phyloP scores from a whole-genome alignment of 1,284 basidiomycete genomes.

The Pisolithus thermaeus region DNA sequence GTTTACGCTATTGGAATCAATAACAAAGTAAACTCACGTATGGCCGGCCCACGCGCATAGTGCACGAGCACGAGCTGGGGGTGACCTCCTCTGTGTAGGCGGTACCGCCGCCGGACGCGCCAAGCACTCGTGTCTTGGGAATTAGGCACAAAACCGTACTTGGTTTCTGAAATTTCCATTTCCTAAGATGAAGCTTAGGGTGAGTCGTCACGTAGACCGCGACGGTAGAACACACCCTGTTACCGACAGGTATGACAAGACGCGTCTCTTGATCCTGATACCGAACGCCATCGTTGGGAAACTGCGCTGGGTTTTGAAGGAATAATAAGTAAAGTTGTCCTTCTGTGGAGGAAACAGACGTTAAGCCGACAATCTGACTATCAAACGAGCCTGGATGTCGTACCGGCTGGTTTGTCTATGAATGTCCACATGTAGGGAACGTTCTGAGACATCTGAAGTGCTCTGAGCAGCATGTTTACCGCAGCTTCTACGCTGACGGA shows the following conservation, averaged over 20 bases:
- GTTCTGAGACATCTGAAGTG: slow-evolving; percentile 49
- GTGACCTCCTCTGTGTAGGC: slow-evolving; percentile 64
- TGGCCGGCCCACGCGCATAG: slow-evolving; percentile 56
- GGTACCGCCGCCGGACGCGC: slow-evolving; percentile 62
- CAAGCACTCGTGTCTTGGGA: slow-evolving; percentile 52
- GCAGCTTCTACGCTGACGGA: slow-evolving; percentile 55
- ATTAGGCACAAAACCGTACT: slow-evolving; percentile 69
- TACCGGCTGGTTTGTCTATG: slow-evolving; percentile 68
- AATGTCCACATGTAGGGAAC: slow-evolving; percentile 64
- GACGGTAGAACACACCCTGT: slow-evolving; percentile 39
- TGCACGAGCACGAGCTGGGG: slow-evolving; percentile 65
- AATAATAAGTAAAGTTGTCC: slow-evolving; percentile 60
- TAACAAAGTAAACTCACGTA: slow-evolving; percentile 41
- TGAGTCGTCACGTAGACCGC: not conserved
- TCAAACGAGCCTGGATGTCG: slow-evolving; percentile 12
- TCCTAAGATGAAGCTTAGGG: slow-evolving; percentile 39
- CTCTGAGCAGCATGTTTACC: slow-evolving; percentile 53
- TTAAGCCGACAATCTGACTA: not conserved
- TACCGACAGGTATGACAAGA: slow-evolving; percentile 41
- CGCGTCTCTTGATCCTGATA: slow-evolving; percentile 66
- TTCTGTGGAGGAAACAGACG: slow-evolving; percentile 35
- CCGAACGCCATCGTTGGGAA: slow-evolving; percentile 67
- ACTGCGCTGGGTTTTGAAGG: slow-evolving; percentile 46
- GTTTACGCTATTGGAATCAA: slow-evolving; percentile 2
- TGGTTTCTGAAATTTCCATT: slow-evolving; percentile 65